Conservation (phyloP, 2,329 filamentous ascomycete species). For the Cladophialophora chaetospira region DNA sequence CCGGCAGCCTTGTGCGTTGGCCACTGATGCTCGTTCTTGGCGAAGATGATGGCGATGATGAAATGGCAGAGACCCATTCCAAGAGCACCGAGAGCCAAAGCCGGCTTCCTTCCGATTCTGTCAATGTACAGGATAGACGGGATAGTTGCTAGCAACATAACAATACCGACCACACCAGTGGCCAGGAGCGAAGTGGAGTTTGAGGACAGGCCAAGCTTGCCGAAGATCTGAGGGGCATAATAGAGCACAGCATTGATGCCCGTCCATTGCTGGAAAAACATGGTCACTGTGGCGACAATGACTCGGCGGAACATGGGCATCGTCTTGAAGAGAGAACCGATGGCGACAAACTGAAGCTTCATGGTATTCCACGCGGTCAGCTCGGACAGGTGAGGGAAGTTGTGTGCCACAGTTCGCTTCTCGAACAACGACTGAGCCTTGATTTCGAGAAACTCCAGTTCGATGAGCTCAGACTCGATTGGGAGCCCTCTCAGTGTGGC, state of each 20-base stretch:
- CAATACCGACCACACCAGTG: slow-evolving; percentile 45
- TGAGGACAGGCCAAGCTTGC: slow-evolving; percentile 38
- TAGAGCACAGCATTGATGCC: slow-evolving; percentile 33
- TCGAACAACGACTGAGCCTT: slow-evolving; percentile 78
- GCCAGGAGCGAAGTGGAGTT: slow-evolving; percentile 44
- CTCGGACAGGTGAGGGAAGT: slow-evolving; percentile 66
- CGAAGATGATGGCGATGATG: slow-evolving; percentile 70
- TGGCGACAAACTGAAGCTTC: slow-evolving; percentile 61
- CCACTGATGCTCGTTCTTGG: slow-evolving; percentile 64
- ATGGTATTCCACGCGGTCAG: slow-evolving; percentile 64
- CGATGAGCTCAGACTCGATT: slow-evolving; percentile 24
- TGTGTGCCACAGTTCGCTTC: slow-evolving; percentile 67
- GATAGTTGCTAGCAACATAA: slow-evolving; percentile 45
- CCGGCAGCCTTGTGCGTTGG: slow-evolving; percentile 60
- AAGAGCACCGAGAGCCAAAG: slow-evolving; percentile 57
- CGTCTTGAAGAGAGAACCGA: slow-evolving; percentile 42
- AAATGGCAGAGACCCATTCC: slow-evolving; percentile 72
- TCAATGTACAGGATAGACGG: slow-evolving; percentile 46
- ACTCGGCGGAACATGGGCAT: slow-evolving; percentile 49
- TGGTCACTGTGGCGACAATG: slow-evolving; percentile 43
- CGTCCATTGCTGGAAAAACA: slow-evolving; percentile 52
- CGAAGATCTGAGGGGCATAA: slow-evolving; percentile 39
- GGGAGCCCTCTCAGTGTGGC: slow-evolving; percentile 61
- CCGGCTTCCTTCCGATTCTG: slow-evolving; percentile 43
- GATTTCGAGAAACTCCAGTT: slow-evolving; percentile 74